A percentile compares a stretch with the other conserved stretches of the same genome.
Evolutionary conservation across 768 basidiomycete species (phyloP).

Genomic region (Candolleomyces aberdarensis): DNA sequence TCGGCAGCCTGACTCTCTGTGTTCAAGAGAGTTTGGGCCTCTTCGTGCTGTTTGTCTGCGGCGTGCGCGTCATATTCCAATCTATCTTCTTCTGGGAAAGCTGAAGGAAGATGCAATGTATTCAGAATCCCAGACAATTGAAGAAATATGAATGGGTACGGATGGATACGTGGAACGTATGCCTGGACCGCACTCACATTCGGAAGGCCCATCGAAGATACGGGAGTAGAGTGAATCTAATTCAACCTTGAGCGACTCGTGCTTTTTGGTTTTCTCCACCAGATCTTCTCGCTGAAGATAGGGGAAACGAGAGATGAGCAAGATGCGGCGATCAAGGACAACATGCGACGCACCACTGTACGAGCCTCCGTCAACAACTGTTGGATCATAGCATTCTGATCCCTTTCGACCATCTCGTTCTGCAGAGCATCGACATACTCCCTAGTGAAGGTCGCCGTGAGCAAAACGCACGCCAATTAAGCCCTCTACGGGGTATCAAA

Average conservation of each 20-base stretch:
- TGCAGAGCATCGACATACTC: slow-evolving; percentile 46
- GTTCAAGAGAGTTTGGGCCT: slow-evolving; percentile 33
- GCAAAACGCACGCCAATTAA: neutral
- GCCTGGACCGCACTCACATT: slow-evolving; percentile 23
- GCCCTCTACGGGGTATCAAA: neutral
- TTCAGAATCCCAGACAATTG: no score
- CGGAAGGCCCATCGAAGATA: slow-evolving; percentile 42
- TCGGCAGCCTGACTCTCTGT: slow-evolving; percentile 39
- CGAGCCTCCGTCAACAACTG: slow-evolving; percentile 33
- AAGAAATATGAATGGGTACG: neutral
- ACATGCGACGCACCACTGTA: slow-evolving; percentile 24
- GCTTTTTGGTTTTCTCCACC: slow-evolving; percentile 23
- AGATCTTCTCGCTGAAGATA: slow-evolving; percentile 30
- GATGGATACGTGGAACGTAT: neutral
- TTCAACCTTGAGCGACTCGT: slow-evolving; percentile 32
- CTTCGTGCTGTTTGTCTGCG: slow-evolving; percentile 29
- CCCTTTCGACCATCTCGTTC: slow-evolving; percentile 36
- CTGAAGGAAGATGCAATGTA: slow-evolving; percentile 15
- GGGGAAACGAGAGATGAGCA: neutral
- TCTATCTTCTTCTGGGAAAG: slow-evolving; percentile 43
- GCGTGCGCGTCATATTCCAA: slow-evolving; percentile 36
- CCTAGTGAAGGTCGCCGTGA: slow-evolving; percentile 17
- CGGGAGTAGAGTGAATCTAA: slow-evolving; percentile 35
- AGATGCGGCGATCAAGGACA: no score
- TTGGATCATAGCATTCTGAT: slow-evolving; percentile 26